Evolutionary conservation across 805 yeast species (phyloP), one percentile per base, ranked within the genome.

Genomic region (Metschnikowia peoriensis): DNA sequence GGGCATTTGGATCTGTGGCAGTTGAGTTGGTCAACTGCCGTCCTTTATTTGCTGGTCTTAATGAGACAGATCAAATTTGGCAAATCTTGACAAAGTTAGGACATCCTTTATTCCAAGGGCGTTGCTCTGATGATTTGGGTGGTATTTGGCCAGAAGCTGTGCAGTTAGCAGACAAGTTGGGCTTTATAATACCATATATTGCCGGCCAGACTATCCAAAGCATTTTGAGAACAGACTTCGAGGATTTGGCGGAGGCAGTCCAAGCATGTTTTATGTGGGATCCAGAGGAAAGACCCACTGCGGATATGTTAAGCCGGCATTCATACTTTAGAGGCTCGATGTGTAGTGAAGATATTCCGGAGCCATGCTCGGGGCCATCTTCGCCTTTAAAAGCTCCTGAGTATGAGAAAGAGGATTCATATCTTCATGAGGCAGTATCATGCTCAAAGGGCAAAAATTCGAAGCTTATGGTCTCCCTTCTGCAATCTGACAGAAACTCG

Each of bases 1-100:
- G 96, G 96, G 93, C 96, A 0, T 88, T 88, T 73, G 96, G 91
- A 1, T 79, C 85, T 42, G 89, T 88, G 38, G 89, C 88, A 1
- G 81, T 81, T 7, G 96, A 88, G 64, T 75, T 84, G 42, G 87
- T 89, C 22, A 83, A 83, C 42, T 83, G 88, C 60, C 66, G 76
- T 38, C 97, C 98, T 1, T 72, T 92, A 35, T 89, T 93, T 63
- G 96, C 97, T 0, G 98, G 98, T 0, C 65, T 77, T 14, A 80
- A 84, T 64, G 94, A 88, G 63, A 61, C 85, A 46, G 96, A 92
- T 63, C 97, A 92, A 72, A 77, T 85, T 11, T 79, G 83, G 79
- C 81, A 77, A 63, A 84, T 89, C 7, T 67, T 89, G 52, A 79
- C 81, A 54, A 73, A 82, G 8, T 73, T 93, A 46, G 97, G 98